Base-by-base conservation (phyloP, 1,284 basidiomycete species). In the Ganoderma leucocontextum region DNA sequence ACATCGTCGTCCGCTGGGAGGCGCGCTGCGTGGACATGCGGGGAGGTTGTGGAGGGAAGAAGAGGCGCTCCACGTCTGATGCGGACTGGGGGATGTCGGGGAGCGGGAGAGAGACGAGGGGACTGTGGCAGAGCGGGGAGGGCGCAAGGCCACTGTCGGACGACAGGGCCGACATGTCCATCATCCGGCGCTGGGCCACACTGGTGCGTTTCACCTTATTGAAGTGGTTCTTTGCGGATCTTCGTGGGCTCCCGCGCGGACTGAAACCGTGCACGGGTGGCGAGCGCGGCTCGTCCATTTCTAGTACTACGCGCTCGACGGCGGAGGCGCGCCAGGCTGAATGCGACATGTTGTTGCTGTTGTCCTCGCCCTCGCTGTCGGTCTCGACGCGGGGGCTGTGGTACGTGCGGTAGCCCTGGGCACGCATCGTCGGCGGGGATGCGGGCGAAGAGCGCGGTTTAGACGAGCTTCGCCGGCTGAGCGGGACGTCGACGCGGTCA, bases 321-420 rank as follows among this genome's bases (percentile, higher is more conserved):
- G 71, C 60, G 9, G 68, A 62, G 17, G 65, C 62, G 35, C 67
- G 71, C 68, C 71, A 70, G 3, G 61, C 19, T 8, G 68, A 44
- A 55, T 61, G 65, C 6, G 64, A n/a, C 12, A 41, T 9, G 19
- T 38, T 49, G 47, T 62, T 58, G 8, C 66, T 58, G 47, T 62
- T 58, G 8, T 68, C 71, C 49, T 72, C 71, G 17, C 53, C 60
- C 49, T 73, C 71, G 63, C 69, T 70, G 52, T 70, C 71, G 10
- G 71, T 70, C 63, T 73, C 71, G 38, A 73, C 69, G 41, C 71
- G 71, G 15, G 71, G 71, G 38, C 66, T 70, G 60, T 58, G 69
- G 35, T 72, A 67, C 65, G 68, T 70, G 47, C 68, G 68, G 38
- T 66, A 62, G 42, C 63, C 55, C 38, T 67, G 70, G 15, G 60